These are phyloP conservation scores for Amphicarpaea edgeworthii DNA, from an alignment of 306 rosid genomes.

Conservation along the genomic window DNA sequence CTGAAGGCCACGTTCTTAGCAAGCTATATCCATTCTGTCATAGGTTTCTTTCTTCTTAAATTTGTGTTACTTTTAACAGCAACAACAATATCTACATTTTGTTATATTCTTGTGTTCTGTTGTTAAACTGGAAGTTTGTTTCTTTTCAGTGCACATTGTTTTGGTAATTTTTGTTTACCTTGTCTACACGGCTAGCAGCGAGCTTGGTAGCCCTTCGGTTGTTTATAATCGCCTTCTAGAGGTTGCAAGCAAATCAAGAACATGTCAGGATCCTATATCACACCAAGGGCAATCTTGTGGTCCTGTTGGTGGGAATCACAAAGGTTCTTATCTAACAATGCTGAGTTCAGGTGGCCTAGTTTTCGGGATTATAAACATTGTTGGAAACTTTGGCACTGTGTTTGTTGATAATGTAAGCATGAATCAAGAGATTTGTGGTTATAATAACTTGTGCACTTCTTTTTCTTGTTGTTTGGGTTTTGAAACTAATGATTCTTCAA, in stretches of 20 bases:
- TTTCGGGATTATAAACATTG: constrained; percentile 87
- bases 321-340: constrained; percentile 91
- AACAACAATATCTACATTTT: neutral
- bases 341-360: constrained; percentile 91
- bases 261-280: constrained; percentile 77
- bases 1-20: constrained; percentile 97
- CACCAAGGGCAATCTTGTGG: constrained; percentile 95
- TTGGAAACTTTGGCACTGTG: constrained; percentile 93
- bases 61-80: neutral
- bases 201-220: constrained; percentile 84
- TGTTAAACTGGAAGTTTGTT: constrained; percentile 36
- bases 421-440: constrained; percentile 6
- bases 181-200: constrained; percentile 78
- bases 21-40: constrained; percentile 94
- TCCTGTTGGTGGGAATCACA: constrained; percentile 81
- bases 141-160: constrained; percentile 77
- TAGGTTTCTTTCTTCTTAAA: constrained; percentile 55
- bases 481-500: constrained; percentile 36
- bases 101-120: neutral
- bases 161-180: constrained; percentile 89
- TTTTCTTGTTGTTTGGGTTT: neutral
- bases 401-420: constrained; percentile 91
- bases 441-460: constrained; percentile 1
- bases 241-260: constrained; percentile 81
- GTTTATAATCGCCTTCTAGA: constrained; percentile 69